Percentiles rank a stretch among this genome's conserved stretches.
phyloP scores from a whole-genome alignment of 441 rosid species.

The Adansonia rubrostipa region DNA sequence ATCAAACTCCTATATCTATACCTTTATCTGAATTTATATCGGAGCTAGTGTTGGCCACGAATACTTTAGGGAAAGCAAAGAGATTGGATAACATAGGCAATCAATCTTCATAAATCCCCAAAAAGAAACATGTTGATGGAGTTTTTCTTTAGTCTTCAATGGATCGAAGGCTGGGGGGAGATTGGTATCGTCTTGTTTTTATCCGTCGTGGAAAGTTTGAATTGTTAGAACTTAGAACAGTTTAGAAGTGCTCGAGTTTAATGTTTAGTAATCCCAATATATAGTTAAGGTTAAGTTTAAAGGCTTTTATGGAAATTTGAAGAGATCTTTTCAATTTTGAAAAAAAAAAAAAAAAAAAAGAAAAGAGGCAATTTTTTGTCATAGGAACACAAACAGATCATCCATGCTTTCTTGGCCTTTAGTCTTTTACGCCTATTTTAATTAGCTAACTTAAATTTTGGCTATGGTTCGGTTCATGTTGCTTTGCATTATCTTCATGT shows the following conservation, averaged over 20 bases:
- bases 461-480: background rate
- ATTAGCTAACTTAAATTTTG: background rate
- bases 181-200: background rate
- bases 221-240: background rate
- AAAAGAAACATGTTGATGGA: background rate
- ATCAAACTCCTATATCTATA: background rate
- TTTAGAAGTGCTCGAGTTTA: background rate
- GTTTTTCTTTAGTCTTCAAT: conserved; percentile 13
- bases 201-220: background rate
- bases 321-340: background rate
- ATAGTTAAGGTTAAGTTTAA: background rate
- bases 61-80: background rate
- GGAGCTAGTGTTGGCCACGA: background rate
- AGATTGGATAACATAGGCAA: background rate
- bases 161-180: background rate
- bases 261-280: background rate
- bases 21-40: background rate
- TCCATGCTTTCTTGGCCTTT: background rate
- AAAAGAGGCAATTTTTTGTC: background rate
- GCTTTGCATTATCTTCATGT: background rate
- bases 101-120: background rate
- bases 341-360: too few relatives aligned
- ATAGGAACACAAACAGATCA: background rate
- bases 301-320: background rate
- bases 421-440: background rate